Base-by-base conservation (phyloP, 768 basidiomycete species). In the Symmetrospora coprosmae region DNA sequence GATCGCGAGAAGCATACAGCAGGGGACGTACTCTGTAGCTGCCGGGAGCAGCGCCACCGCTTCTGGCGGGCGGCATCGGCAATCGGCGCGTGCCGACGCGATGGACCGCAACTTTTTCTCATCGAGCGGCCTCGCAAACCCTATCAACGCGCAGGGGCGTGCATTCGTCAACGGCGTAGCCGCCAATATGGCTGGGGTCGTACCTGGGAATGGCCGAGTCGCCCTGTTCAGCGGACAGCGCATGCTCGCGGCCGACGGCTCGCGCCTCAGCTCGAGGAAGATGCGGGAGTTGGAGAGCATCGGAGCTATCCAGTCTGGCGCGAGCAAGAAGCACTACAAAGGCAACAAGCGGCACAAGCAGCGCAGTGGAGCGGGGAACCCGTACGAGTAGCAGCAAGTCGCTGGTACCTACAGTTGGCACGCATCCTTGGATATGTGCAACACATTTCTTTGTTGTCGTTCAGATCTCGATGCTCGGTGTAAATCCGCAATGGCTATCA, bases 321-420 rank as follows among this genome's bases (percentile, higher is more conserved):
- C 71, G 1, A 80, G 79, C 16, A 92, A 91, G 76, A 89, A 87
- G 70, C 82, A 82, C 65, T 85, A 88, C 75, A 94, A 88, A 74
- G 85, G 83, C 74, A 78, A 73, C 83, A 85, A 75, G 69, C 74
- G 82, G 47, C 80, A 79, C 47, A 97, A 97, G 74, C 85, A 91
- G 73, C 77, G 92, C 64, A 89, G 87, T 69, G 92, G 92, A 14
- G 84, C 81, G 69, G 92, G 92, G 23, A n/a, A n/a, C n/a, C n/a
- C n/a, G n/a, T 97, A 96, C 67, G 92, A 94, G 21, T 39, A 61
- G 47, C 11, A 27, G 23, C 33, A 7, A 6, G 19, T 45, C 6
- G n/a, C n/a, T n/a, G n/a, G n/a, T n/a, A n/a, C n/a, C n/a, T n/a
- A n/a, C n/a, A n/a, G n/a, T n/a, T n/a, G n/a, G n/a, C n/a, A n/a